phyloP scores from a whole-genome alignment of 148 eudicot genomes.

The Camellia granthamiana region DNA sequence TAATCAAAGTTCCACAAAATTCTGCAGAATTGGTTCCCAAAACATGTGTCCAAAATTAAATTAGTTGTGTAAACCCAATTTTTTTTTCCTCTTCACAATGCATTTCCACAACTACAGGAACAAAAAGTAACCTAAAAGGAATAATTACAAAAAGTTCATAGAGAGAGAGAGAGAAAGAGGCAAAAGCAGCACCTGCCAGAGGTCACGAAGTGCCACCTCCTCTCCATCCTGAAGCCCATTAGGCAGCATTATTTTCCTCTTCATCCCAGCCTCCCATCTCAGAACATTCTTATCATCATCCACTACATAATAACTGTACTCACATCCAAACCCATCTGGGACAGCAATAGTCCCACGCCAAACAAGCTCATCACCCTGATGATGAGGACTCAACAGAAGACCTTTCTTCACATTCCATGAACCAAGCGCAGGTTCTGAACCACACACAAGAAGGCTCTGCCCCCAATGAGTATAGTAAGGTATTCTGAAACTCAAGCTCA shows the following conservation, averaged over 20 bases:
- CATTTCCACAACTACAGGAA: background rate
- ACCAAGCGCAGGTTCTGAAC: conserved; percentile 79
- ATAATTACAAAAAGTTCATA: background rate
- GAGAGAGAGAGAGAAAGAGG: background rate
- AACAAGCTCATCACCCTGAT: conserved; percentile 69
- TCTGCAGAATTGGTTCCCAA: background rate
- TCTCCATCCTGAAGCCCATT: conserved; percentile 63
- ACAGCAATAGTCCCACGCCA: conserved; percentile 75
- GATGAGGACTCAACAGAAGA: conserved; percentile 59
- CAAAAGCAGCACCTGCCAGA: conserved; percentile 73
- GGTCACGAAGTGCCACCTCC: conserved; percentile 76
- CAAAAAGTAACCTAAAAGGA: background rate
- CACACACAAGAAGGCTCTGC: conserved; percentile 78
- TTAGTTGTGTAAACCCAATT: background rate
- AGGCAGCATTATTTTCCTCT: conserved; percentile 58
- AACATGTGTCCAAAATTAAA: background rate
- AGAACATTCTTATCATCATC: conserved; percentile 74
- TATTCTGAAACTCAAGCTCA: conserved; percentile 62
- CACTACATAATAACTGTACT: conserved; percentile 88
- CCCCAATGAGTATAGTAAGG: conserved; percentile 96
- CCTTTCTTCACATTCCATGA: conserved; percentile 87
- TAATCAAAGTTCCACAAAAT: background rate
- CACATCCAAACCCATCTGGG: conserved; percentile 58
- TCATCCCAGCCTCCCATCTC: conserved; percentile 78
- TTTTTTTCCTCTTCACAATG: background rate